Evolutionary conservation across 495 filamentous ascomycete species (phyloP).

Genomic region (Friedmanniomyces simplex): DNA sequence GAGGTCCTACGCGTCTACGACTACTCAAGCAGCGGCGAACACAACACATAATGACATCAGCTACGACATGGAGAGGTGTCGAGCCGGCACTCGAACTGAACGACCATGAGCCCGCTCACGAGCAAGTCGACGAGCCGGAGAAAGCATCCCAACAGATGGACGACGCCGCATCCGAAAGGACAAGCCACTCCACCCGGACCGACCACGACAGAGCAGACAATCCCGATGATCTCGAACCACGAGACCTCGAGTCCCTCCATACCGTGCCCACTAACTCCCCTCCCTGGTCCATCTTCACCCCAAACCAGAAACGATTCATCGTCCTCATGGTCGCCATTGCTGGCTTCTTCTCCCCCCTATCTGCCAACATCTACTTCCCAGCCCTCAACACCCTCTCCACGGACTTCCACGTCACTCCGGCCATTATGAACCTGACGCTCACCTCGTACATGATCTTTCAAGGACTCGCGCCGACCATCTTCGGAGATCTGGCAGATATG

Average conservation of each 20-base stretch:
- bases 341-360: constrained; percentile 62
- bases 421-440: constrained; percentile 47
- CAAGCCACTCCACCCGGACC: background rate
- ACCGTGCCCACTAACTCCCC: constrained; percentile 1
- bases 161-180: background rate
- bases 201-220: constrained; percentile 1
- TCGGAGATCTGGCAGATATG: constrained; percentile 35
- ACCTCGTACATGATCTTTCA: constrained; percentile 29
- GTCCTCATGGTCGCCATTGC: constrained; percentile 55
- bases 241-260: constrained; percentile 5
- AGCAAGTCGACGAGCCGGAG: background rate
- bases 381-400: constrained; percentile 48
- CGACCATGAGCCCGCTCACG: background rate
- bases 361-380: constrained; percentile 73
- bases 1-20: too few relatives aligned
- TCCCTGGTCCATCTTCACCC: constrained; percentile 39
- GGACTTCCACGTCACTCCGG: constrained; percentile 47
- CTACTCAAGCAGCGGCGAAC: too few relatives aligned
- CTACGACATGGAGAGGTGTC: background rate
- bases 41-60: too few relatives aligned
- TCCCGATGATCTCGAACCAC: background rate
- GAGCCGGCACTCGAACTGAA: too few relatives aligned
- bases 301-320: constrained; percentile 46
- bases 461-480: constrained; percentile 29
- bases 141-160: background rate